Evolutionary conservation across 345 rosid genomes (phyloP).

Genomic region (Luvunga scandens): DNA sequence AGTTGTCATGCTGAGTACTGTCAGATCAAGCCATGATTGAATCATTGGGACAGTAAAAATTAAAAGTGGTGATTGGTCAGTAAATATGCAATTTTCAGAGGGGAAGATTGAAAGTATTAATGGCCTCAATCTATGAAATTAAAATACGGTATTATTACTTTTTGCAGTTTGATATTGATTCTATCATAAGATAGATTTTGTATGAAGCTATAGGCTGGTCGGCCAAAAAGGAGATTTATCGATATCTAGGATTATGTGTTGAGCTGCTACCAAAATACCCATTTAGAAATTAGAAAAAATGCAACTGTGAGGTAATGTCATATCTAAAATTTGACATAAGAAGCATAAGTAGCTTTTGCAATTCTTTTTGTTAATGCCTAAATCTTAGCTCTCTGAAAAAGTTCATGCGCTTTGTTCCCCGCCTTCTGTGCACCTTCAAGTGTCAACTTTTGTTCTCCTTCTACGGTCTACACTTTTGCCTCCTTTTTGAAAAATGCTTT

Average conservation of each 20-base stretch:
- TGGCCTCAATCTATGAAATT: not conserved
- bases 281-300: not conserved
- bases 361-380: not conserved
- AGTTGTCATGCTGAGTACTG: conserved; percentile 21
- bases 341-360: conserved; percentile 3
- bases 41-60: conserved; percentile 35
- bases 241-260: conserved; percentile 2
- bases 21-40: conserved; percentile 27
- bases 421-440: conserved; percentile 23
- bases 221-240: not conserved
- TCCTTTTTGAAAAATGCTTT: conserved; percentile 23
- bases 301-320: not conserved
- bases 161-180: not conserved
- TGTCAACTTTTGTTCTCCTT: conserved; percentile 33
- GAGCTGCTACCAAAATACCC: not conserved
- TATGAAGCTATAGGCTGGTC: not conserved
- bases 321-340: conserved; percentile 15
- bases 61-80: conserved; percentile 3
- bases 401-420: conserved; percentile 35
- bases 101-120: not conserved
- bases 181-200: not conserved
- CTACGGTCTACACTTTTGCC: conserved; percentile 1
- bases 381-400: conserved; percentile 21
- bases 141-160: not conserved
- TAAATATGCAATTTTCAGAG: not conserved